Evolutionary conservation across 2,329 filamentous ascomycete species (phyloP).

Genomic region (Trichoderma breve): DNA sequence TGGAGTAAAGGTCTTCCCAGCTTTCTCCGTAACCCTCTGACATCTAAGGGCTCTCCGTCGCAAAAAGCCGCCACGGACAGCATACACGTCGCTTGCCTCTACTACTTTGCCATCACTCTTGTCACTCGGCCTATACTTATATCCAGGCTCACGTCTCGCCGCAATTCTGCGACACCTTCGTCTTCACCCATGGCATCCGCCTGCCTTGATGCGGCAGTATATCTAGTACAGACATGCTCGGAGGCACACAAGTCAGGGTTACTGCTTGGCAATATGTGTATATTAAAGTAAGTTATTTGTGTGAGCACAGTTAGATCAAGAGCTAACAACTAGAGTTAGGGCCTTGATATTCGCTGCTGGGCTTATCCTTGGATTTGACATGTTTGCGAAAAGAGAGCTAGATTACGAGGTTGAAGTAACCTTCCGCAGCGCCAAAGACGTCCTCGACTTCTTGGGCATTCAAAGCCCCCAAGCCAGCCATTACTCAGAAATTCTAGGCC

Average conservation of each 20-base stretch:
- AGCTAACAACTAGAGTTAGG: conserved; percentile 29
- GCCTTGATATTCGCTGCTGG: conserved; percentile 57
- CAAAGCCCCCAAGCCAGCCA: conserved; percentile 56
- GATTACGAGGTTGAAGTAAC: conserved; percentile 47
- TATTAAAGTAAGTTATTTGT: conserved; percentile 49
- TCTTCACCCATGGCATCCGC: conserved; percentile 46
- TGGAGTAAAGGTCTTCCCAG: conserved; percentile 47
- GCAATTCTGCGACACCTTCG: conserved; percentile 29
- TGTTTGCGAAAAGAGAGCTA: conserved; percentile 49
- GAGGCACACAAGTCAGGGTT: conserved; percentile 45
- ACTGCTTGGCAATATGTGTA: conserved; percentile 55
- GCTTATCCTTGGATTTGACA: conserved; percentile 54
- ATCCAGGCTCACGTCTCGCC: conserved; percentile 43
- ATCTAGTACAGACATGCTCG: conserved; percentile 53
- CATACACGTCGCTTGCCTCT: conserved; percentile 55
- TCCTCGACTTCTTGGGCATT: conserved; percentile 47
- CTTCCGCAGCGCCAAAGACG: conserved; percentile 49
- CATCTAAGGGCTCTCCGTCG: not conserved
- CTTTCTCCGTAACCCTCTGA: conserved; percentile 26
- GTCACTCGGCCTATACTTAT: conserved; percentile 57
- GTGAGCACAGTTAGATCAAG: not conserved
- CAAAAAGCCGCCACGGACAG: conserved; percentile 44
- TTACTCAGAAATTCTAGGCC: conserved; percentile 54
- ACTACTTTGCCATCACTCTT: conserved; percentile 58
- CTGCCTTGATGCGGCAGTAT: conserved; percentile 55